Conservation (phyloP, 2,329 filamentous ascomycete genomes). For the Blastomyces percursus region DNA sequence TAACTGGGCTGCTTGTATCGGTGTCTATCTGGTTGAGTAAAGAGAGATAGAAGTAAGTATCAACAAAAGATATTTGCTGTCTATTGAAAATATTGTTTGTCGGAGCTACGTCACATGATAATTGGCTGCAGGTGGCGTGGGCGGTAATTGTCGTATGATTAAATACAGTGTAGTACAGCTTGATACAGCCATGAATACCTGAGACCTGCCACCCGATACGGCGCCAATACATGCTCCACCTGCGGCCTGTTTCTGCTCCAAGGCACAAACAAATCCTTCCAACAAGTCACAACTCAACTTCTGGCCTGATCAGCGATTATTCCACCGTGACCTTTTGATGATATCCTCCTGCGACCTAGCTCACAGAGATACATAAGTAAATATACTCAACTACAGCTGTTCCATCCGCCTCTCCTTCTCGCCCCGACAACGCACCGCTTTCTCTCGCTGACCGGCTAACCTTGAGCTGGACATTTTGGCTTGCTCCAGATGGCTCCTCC, state of each 20-base stretch:
- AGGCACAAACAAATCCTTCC: neutral
- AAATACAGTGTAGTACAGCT: neutral
- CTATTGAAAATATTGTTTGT: neutral
- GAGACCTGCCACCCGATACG: neutral
- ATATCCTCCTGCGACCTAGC: slow-evolving; percentile 4
- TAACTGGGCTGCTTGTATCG: neutral
- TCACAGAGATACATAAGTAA: neutral
- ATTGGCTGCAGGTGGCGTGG: neutral
- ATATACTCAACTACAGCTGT: neutral
- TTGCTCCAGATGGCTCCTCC: slow-evolving; percentile 56
- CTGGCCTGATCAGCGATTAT: neutral
- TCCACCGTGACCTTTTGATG: neutral
- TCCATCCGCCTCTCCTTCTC: neutral
- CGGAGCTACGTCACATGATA: neutral
- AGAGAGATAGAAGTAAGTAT: too few relatives aligned
- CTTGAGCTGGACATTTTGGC: neutral
- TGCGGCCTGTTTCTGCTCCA: neutral
- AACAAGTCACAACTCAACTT: neutral
- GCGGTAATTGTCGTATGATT: neutral
- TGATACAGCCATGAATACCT: too few relatives aligned
- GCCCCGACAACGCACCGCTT: neutral
- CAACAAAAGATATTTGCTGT: neutral
- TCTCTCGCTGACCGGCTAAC: neutral
- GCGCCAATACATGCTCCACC: neutral
- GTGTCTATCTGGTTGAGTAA: neutral